These are phyloP conservation scores for Pleomassaria siparia DNA, from an alignment of 2,329 filamentous ascomycete species.

Conservation along the genomic window DNA sequence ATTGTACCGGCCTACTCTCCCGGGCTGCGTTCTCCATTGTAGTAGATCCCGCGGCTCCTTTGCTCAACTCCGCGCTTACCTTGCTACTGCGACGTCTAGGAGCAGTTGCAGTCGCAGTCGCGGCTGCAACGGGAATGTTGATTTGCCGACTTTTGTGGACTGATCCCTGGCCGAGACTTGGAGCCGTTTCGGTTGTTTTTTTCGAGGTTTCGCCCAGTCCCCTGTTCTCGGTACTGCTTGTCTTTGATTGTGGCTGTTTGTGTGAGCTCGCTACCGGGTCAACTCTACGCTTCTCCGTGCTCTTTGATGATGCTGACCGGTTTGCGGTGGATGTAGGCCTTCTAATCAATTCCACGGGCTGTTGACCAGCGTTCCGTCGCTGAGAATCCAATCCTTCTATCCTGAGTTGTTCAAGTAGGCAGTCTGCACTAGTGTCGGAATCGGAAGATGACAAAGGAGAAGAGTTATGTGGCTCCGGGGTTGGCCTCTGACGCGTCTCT, in stretches of 20 bases:
- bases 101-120: background rate
- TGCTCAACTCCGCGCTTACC: background rate
- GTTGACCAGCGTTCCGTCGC: background rate
- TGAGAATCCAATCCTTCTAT: background rate
- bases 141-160: background rate
- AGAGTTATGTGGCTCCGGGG: background rate
- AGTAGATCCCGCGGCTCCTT: background rate
- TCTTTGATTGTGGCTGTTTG: background rate
- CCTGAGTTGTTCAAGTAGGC: background rate
- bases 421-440: conserved; percentile 7
- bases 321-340: background rate
- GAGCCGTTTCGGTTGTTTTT: background rate
- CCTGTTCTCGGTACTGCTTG: background rate
- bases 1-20: background rate
- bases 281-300: background rate
- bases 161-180: background rate
- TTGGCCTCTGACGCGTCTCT: background rate
- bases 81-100: background rate
- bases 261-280: background rate
- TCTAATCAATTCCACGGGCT: background rate
- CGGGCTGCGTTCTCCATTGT: background rate
- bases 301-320: background rate
- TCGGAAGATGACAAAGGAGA: background rate
- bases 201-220: background rate
- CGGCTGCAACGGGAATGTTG: background rate